phyloP scores from a whole-genome alignment of 495 filamentous ascomycete genomes.

The Parmelia sp. region DNA sequence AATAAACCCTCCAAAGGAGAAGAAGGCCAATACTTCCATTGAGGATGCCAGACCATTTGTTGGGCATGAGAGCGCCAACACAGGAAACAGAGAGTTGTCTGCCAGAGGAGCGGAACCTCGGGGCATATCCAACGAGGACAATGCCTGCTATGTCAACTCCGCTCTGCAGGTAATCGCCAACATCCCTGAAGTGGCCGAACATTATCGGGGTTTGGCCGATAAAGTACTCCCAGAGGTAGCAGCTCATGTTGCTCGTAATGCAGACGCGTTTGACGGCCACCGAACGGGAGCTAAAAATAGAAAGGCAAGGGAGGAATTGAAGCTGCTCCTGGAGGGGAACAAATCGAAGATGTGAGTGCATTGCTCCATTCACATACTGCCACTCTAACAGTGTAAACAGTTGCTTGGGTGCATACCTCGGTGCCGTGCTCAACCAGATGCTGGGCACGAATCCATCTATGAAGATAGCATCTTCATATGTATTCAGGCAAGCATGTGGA shows the following conservation, averaged over 20 bases:
- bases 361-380: background rate
- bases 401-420: constrained; percentile 5
- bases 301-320: background rate
- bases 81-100: too few relatives aligned
- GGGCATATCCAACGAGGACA: background rate
- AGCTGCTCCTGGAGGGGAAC: background rate
- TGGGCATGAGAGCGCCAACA: too few relatives aligned
- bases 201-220: background rate
- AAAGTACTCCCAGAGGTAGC: background rate
- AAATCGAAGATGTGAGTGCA: background rate
- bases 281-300: too few relatives aligned
- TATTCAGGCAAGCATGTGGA: constrained; percentile 3
- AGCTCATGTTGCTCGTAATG: too few relatives aligned
- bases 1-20: too few relatives aligned
- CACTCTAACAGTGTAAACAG: background rate
- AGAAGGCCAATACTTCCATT: too few relatives aligned
- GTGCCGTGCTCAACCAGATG: background rate
- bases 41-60: background rate
- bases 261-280: too few relatives aligned
- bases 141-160: background rate
- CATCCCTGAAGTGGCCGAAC: background rate
- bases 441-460: background rate
- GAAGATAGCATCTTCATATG: background rate
- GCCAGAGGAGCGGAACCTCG: too few relatives aligned
- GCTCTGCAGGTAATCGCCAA: background rate